Percentiles rank a stretch among this genome's conserved stretches.
Evolutionary conservation across 2,329 filamentous ascomycete species (phyloP).

Genomic region (Cladosporium sp.): DNA sequence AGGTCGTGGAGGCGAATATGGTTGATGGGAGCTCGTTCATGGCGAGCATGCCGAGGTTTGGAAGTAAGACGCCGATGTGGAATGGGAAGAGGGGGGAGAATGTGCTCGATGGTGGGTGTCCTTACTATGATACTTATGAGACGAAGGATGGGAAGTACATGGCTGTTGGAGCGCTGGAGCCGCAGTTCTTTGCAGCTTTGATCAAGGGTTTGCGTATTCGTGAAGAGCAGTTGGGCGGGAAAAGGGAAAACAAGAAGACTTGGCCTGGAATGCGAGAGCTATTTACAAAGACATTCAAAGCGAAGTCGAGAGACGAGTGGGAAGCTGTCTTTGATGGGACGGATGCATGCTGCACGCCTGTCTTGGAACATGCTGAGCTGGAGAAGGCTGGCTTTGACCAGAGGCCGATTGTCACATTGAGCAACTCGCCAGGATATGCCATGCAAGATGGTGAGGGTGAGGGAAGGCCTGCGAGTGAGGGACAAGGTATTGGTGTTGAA

Average conservation of each 20-base stretch:
- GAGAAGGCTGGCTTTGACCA: constrained; percentile 66
- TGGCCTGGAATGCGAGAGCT: constrained; percentile 68
- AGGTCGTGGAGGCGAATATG: constrained; percentile 96
- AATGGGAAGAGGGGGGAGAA: constrained; percentile 68
- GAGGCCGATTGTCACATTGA: constrained; percentile 68
- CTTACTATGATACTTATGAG: constrained; percentile 88
- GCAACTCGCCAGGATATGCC: constrained; percentile 63
- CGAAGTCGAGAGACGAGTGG: constrained; percentile 75
- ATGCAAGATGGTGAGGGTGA: constrained; percentile 53
- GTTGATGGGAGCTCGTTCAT: constrained; percentile 84
- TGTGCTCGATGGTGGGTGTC: constrained; percentile 77
- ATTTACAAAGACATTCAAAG: constrained; percentile 65
- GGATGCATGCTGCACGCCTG: constrained; percentile 90
- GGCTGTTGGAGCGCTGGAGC: constrained; percentile 85
- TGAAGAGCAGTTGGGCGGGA: constrained; percentile 43
- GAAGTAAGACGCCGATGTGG: constrained; percentile 64
- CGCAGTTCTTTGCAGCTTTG: constrained; percentile 74
- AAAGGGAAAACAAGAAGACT: constrained; percentile 58
- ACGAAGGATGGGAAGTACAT: constrained; percentile 77
- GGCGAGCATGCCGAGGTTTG: constrained; percentile 72
- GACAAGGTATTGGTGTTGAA: constrained; percentile 65
- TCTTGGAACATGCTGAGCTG: constrained; percentile 73
- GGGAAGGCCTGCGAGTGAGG: constrained; percentile 45
- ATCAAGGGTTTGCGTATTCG: constrained; percentile 66
- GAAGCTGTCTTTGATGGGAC: constrained; percentile 83